Conservation (phyloP, 257 asterid genomes). For the Pogostemon cablin region DNA sequence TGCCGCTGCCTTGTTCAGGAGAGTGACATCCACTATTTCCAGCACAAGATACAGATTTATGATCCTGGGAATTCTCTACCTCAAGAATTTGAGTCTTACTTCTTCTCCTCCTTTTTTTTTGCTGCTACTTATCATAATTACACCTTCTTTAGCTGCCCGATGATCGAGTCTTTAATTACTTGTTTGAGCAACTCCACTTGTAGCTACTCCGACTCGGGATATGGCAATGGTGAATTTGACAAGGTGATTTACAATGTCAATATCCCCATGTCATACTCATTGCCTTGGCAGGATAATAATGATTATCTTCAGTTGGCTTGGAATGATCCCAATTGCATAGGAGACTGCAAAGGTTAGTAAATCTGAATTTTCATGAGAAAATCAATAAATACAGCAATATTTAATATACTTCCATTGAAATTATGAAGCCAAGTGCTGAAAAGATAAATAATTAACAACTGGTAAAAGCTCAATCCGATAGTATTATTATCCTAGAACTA, state of each 20-base stretch:
- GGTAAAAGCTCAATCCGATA: constrained; percentile 9
- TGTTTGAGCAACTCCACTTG: constrained; percentile 37
- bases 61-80: constrained; percentile 37
- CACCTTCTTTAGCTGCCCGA: constrained; percentile 34
- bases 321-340: constrained; percentile 28
- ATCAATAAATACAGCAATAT: background rate
- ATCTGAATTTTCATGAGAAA: background rate
- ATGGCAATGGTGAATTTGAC: constrained; percentile 9
- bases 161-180: constrained; percentile 2
- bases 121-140: constrained; percentile 29
- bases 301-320: constrained; percentile 31
- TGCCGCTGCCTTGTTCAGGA: constrained; percentile 25
- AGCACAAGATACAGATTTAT: constrained; percentile 30
- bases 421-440: constrained; percentile 10
- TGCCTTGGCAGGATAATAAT: constrained; percentile 13
- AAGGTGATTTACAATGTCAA: constrained; percentile 10
- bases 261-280: background rate
- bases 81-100: constrained; percentile 30
- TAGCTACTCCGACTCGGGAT: constrained; percentile 18
- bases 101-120: constrained; percentile 14
- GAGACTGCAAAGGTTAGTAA: constrained; percentile 27
- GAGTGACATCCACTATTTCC: constrained; percentile 29
- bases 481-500: background rate
- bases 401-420: background rate
- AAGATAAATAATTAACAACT: background rate